Percentiles rank a stretch among this genome's conserved stretches.
phyloP scores from a whole-genome alignment of 768 basidiomycete species.

The Podaxis sp. region DNA sequence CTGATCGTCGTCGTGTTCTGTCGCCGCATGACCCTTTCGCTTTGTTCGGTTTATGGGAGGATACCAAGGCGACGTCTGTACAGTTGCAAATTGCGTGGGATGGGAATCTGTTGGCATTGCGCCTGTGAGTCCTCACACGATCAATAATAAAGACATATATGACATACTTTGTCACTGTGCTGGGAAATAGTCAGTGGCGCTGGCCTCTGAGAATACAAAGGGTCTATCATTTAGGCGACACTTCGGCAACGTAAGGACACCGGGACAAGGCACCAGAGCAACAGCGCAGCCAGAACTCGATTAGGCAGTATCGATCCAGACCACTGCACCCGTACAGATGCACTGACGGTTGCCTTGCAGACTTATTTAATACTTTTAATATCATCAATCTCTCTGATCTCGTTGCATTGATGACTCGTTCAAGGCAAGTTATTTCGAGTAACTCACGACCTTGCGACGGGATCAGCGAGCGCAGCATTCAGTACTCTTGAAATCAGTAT shows the following conservation, averaged over 20 bases:
- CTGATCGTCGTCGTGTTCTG: background rate
- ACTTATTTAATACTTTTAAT: background rate
- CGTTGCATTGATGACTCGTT: background rate
- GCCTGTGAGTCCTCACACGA: background rate
- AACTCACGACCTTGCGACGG: background rate
- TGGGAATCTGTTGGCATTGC: background rate
- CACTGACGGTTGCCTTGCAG: background rate
- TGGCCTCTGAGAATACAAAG: background rate
- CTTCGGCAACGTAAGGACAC: background rate
- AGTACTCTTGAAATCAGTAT: background rate
- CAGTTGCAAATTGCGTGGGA: background rate
- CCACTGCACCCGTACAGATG: background rate
- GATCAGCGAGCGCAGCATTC: background rate
- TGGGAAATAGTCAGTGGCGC: background rate
- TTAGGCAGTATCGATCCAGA: background rate
- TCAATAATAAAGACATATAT: background rate
- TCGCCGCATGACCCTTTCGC: background rate
- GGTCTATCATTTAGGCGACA: background rate
- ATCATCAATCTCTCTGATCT: background rate
- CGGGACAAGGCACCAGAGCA: background rate
- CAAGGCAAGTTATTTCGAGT: background rate
- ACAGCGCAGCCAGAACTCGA: background rate
- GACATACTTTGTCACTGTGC: background rate
- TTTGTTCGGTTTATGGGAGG: background rate
- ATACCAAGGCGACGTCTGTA: background rate